These are phyloP conservation scores for Tuber brumale DNA, from an alignment of 495 filamentous ascomycete genomes.

Conservation along the genomic window DNA sequence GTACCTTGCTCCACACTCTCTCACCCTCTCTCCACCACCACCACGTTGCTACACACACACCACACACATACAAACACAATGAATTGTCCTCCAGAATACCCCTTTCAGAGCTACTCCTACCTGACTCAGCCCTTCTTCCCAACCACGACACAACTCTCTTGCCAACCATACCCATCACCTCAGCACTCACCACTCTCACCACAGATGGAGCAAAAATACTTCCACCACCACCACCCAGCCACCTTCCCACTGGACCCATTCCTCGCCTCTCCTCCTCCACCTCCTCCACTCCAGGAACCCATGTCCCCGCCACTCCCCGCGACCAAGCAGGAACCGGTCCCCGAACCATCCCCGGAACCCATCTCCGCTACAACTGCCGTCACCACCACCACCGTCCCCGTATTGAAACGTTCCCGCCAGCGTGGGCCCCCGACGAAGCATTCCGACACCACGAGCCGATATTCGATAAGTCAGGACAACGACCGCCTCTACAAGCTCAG, in stretches of 20 bases:
- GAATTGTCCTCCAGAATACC: conserved; percentile 1
- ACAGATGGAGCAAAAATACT: neutral
- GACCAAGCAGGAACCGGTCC: neutral
- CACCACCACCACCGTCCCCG: neutral
- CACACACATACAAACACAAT: neutral
- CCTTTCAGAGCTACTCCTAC: neutral
- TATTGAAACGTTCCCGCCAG: neutral
- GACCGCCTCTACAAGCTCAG: conserved; percentile 8
- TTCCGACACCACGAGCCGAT: neutral
- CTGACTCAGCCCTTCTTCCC: neutral
- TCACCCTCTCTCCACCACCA: neutral
- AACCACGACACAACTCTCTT: neutral
- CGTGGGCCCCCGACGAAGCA: conserved; percentile 4
- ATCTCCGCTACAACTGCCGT: neutral
- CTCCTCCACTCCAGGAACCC: neutral
- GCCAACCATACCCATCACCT: neutral
- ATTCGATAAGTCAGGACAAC: neutral
- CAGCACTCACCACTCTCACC: neutral
- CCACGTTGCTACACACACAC: neutral
- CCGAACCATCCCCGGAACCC: neutral
- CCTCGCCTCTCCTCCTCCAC: neutral
- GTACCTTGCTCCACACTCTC: neutral
- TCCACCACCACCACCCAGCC: neutral
- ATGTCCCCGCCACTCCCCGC: neutral
- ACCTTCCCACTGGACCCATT: neutral